Conservation (phyloP, 495 filamentous ascomycete genomes). For the Neurospora sp. region DNA sequence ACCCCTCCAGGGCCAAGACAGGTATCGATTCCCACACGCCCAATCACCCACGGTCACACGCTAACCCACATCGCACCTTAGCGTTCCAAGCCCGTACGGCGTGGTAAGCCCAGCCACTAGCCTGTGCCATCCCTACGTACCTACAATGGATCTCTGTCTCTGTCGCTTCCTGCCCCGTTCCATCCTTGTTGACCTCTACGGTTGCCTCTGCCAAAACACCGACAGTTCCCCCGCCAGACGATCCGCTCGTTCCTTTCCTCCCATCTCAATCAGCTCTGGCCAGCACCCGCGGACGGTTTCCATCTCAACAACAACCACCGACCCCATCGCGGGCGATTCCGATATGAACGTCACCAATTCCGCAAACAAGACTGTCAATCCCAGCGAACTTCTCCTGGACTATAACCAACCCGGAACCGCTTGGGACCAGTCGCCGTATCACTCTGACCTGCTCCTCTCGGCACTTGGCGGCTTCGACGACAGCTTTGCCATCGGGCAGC, state of each 20-base stretch:
- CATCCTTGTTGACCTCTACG: not conserved
- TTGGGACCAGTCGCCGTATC: not conserved
- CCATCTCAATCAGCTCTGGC: not conserved
- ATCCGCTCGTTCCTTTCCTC: not conserved
- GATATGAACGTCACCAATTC: not conserved
- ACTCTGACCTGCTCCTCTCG: not conserved
- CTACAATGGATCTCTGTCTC: not conserved
- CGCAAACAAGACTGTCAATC: not conserved
- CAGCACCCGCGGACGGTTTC: not conserved
- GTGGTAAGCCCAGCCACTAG: not conserved
- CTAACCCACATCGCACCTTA: not conserved
- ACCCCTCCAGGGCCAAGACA: not conserved
- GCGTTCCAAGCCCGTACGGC: not conserved
- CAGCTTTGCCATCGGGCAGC: not conserved
- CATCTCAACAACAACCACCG: not conserved
- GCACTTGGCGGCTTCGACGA: not conserved
- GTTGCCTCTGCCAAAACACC: not conserved
- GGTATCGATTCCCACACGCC: not conserved
- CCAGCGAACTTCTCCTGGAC: not conserved
- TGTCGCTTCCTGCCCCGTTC: not conserved
- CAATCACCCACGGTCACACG: not conserved
- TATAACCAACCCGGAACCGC: not conserved
- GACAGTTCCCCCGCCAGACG: not conserved
- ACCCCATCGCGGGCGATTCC: not conserved
- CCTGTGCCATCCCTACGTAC: not conserved